Evolutionary conservation across 2,329 filamentous ascomycete genomes (phyloP).

Genomic region (Apiospora aurea): DNA sequence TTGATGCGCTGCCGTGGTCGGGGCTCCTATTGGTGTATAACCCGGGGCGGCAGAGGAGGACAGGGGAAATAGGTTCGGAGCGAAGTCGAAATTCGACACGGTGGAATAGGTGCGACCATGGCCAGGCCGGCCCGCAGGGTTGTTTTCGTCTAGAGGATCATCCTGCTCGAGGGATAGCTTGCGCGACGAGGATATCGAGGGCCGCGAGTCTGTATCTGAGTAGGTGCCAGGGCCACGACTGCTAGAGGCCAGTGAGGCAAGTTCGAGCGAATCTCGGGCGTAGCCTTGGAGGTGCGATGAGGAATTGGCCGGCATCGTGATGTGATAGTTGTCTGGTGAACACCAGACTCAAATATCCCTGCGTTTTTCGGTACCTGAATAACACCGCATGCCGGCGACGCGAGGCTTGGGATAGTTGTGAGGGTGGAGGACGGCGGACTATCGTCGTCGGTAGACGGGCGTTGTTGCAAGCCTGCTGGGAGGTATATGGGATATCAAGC

Average conservation of each 20-base stretch:
- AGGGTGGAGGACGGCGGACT: neutral
- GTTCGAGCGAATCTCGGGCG: conserved; percentile 90
- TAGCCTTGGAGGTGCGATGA: conserved; percentile 52
- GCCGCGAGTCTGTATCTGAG: conserved; percentile 75
- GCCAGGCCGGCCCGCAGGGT: conserved; percentile 53
- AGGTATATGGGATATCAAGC: neutral
- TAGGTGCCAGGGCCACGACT: conserved; percentile 68
- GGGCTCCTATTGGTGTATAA: conserved; percentile 86
- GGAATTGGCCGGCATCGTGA: conserved; percentile 51
- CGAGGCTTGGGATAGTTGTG: neutral
- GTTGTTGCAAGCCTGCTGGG: neutral
- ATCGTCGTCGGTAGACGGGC: neutral
- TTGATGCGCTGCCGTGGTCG: conserved; percentile 61
- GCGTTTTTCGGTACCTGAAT: conserved; percentile 6
- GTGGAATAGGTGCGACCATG: conserved; percentile 82
- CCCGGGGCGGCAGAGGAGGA: conserved; percentile 76
- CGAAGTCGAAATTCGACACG: conserved; percentile 93
- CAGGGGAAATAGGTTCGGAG: conserved; percentile 89
- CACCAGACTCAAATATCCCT: conserved; percentile 18
- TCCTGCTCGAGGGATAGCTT: conserved; percentile 88
- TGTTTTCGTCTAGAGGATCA: conserved; percentile 74
- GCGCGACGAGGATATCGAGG: conserved; percentile 91
- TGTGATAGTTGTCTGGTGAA: conserved; percentile 12
- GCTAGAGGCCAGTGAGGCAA: conserved; percentile 91
- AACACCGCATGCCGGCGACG: conserved; percentile 23